Evolutionary conservation across 2,329 filamentous ascomycete species (phyloP), one percentile per base, ranked within the genome.

Genomic region (Colletotrichum tofieldiae): DNA sequence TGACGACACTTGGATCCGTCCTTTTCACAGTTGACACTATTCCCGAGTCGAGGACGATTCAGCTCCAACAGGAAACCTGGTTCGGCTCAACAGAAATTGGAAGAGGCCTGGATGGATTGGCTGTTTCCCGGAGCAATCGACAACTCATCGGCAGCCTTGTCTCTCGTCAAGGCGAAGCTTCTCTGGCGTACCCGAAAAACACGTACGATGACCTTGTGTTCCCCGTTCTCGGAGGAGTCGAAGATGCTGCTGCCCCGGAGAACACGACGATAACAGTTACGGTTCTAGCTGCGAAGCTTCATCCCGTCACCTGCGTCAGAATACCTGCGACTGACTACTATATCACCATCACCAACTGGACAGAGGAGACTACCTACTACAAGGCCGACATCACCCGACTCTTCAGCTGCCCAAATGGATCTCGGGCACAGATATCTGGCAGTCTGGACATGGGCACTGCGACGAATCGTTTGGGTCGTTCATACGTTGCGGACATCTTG

Each of bases 1-100:
- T 61, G 5, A 47, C 67, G 4, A 67, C 63, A 4, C 55, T 71
- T 0, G 67, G 55, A 2, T 60, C 67, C 37, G 29, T 71, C 5
- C 29, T 67, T 7, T 71, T 71, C 18, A 60, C 54, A 20, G 32
- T 71, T 2, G 45, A 61, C 18, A 37, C 63, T 2, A 12, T 71
- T 5, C 55, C 49, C 14, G 35, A n/a, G 6, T 23, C 29, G 5
- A 58, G 29, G 63, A 9, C 23, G 8, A 12, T 61, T 29, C 63
- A 26, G 49, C 29, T 71, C 20, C 39, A 29, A 7, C 67, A 67
- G 47, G 26, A 26, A 5, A 67, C 43, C 29, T 62, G 59, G 59
- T 62, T 62, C 32, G 59, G 43, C 12, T 49, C 43, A 12, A 16
- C 20, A 7, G 39, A 18, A 8, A 39, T 49, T 26, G n/a, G 5